A percentile compares a stretch with the other conserved stretches of the same genome.
Conservation (phyloP, 306 rosid species). For the Fragaria iinumae region DNA sequence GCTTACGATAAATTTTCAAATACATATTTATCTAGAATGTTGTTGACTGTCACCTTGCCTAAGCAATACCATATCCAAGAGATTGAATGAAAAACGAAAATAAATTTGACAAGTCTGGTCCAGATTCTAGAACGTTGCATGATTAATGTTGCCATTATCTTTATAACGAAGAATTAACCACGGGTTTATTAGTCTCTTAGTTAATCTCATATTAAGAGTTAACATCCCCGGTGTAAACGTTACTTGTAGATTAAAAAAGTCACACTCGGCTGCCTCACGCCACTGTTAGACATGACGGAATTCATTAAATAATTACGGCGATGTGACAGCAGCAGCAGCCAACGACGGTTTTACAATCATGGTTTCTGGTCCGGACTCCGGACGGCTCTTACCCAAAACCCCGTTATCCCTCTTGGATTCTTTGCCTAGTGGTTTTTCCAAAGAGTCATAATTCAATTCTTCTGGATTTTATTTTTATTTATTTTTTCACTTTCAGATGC, state of each 20-base stretch:
- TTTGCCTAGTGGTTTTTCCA: background rate
- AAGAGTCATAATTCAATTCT: background rate
- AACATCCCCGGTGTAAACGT: background rate
- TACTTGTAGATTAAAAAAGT: background rate
- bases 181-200: too few species aligned
- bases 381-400: slow-evolving; percentile 10
- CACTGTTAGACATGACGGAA: slow-evolving; percentile 18
- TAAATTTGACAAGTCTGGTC: background rate
- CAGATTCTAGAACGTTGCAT: background rate
- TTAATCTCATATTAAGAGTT: too few species aligned
- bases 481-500: background rate
- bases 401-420: slow-evolving; percentile 3
- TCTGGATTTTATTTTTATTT: background rate
- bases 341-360: background rate
- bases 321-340: slow-evolving; percentile 19
- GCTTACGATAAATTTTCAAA: too few species aligned
- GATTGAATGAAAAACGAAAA: too few species aligned
- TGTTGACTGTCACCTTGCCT: too few species aligned
- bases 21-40: too few species aligned
- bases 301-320: background rate
- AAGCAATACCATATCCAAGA: too few species aligned
- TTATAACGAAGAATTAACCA: too few species aligned
- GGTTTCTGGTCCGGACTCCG: background rate
- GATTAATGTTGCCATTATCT: background rate
- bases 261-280: background rate